Base-by-base conservation (phyloP, 2,329 filamentous ascomycete species). In the Neonectria coccinea region DNA sequence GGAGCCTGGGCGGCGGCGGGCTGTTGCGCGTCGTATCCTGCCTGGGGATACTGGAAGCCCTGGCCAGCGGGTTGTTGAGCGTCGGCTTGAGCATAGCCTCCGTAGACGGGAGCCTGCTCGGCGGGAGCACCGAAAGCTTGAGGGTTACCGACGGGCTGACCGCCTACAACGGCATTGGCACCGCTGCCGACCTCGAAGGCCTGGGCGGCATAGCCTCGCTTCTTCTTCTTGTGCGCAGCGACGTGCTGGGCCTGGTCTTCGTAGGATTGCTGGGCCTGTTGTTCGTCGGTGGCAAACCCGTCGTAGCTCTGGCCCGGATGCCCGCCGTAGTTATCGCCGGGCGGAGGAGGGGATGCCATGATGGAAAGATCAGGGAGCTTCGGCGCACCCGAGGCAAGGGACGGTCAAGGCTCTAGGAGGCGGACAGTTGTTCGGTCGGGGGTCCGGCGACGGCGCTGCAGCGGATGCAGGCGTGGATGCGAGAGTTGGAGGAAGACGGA, bases 171-270 rank as follows among this genome's bases (percentile, higher is more conserved):
- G 59, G 91, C 89, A 85, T 98, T 98, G 76, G 92, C 92, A 74
- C 95, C 96, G 55, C 88, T 87, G 55, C 92, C 93, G 74, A 98
- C 96, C 64, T 97, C 95, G 80, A 97, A 99, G 50, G 95, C 95
- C 79, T 97, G 92, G 62, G 93, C 93, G 59, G 96, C 96, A 83
- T 98, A 98, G 62, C 92, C 91, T 84, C 94, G 88, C 87, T 97
- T 97, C 88, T 97, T 97, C 84, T 94, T 94, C 79, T 87, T 90
- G 67, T 83, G 82, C 47, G 84, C 84, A 31, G 80, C 74, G 47
- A 69, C 76, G 20, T 71, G 67, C 29, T 70, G 71, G 48, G 73
- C 67, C 45, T 78, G 78, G 48, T 73, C 75, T 51, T 78, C 69
- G 59, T 81, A 79, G 56, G 72, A 76, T 61, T 81, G 81, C 71